phyloP scores from a whole-genome alignment of 495 filamentous ascomycete genomes.

The Ramalina intermedia region DNA sequence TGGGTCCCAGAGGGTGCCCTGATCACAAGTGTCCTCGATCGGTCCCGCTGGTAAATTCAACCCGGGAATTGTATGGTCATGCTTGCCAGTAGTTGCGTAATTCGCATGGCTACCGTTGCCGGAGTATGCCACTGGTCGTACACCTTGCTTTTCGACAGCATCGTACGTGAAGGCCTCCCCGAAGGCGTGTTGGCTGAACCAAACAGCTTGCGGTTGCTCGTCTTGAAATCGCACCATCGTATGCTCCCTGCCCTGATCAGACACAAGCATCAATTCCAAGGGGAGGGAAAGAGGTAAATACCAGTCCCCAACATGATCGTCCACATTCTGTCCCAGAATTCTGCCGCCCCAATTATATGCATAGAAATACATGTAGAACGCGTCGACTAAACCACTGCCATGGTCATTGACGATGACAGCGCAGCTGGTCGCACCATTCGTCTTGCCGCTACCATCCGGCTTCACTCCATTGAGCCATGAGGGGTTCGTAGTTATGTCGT shows the following conservation, averaged over 20 bases:
- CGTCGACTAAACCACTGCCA: constrained; percentile 40
- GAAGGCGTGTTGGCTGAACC: constrained; percentile 48
- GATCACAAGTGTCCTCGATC: constrained; percentile 48
- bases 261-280: background rate
- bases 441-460: constrained; percentile 34
- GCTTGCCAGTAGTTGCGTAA: constrained; percentile 39
- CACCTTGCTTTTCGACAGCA: constrained; percentile 36
- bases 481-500: constrained; percentile 36
- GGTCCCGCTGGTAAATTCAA: constrained; percentile 44
- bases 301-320: constrained; percentile 41
- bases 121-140: constrained; percentile 37
- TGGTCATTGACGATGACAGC: constrained; percentile 43
- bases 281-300: constrained; percentile 9
- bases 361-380: constrained; percentile 59
- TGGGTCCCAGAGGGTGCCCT: constrained; percentile 40
- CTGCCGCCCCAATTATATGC: constrained; percentile 41
- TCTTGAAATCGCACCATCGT: constrained; percentile 53
- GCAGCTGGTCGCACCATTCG: constrained; percentile 28
- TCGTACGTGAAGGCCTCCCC: constrained; percentile 50
- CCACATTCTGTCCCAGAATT: constrained; percentile 37
- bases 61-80: constrained; percentile 51
- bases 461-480: constrained; percentile 37
- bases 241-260: constrained; percentile 34
- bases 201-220: constrained; percentile 40
- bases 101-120: constrained; percentile 45